Evolutionary conservation across 108 stramenopile species (phyloP).

Genomic region (Pseudonitzschia delicatissima): DNA sequence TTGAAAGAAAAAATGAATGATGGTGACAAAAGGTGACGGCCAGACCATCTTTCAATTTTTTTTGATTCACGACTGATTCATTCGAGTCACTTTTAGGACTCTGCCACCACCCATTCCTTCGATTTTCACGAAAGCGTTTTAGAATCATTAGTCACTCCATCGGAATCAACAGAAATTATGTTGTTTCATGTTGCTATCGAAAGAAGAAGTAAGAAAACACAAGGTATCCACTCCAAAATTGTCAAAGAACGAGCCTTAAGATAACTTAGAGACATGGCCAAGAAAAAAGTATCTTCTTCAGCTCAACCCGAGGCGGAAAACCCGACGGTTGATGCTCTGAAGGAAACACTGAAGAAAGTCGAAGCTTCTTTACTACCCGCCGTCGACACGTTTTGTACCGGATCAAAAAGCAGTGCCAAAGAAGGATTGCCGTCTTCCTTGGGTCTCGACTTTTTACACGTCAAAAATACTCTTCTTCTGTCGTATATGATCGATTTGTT

Average conservation of each 20-base stretch:
- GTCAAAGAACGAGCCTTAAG: not conserved
- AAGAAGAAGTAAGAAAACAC: too few relatives aligned
- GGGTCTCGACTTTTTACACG: constrained; percentile 71
- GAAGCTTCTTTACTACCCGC: constrained; percentile 38
- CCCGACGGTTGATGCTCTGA: constrained; percentile 10
- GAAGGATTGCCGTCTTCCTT: constrained; percentile 16
- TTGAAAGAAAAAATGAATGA: too few relatives aligned
- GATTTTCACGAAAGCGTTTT: too few relatives aligned
- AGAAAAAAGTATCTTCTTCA: not conserved
- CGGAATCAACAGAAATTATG: too few relatives aligned
- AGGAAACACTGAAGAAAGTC: constrained; percentile 44
- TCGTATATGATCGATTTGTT: constrained; percentile 82
- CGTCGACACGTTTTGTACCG: constrained; percentile 30
- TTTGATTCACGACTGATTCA: too few relatives aligned
- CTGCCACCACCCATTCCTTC: too few relatives aligned
- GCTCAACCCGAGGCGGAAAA: not conserved
- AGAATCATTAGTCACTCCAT: too few relatives aligned
- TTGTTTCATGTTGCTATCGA: too few relatives aligned
- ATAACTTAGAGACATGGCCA: not conserved
- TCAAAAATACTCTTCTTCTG: constrained; percentile 68
- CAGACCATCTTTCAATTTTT: too few relatives aligned
- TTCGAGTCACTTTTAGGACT: too few relatives aligned
- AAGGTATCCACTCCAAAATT: too few relatives aligned
- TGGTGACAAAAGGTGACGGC: too few relatives aligned
- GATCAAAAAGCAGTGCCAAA: not conserved